Base-by-base conservation (phyloP, 2,329 filamentous ascomycete genomes). In the Chaetomiaceae sp. region DNA sequence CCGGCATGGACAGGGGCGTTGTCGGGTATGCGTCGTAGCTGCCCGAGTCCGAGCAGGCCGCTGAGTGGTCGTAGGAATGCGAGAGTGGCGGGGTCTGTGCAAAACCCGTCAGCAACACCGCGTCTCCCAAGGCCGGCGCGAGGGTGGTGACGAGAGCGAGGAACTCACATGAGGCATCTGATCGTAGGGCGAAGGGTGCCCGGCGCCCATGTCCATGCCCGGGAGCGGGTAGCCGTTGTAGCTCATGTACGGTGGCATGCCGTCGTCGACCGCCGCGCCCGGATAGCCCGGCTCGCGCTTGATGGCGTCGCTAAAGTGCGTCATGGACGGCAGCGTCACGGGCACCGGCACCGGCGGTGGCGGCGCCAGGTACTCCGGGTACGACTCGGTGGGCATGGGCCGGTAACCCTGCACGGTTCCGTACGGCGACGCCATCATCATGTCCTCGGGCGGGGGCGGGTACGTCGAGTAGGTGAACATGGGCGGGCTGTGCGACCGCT, bases 61-160 rank as follows among this genome's bases (percentile, higher is more conserved):
- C 73, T 48, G 84, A 88, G 67, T 83, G 80, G 64, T 88, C 84
- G 69, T 84, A 88, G 25, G 83, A 86, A 68, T 87, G 85, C 64
- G 85, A 87, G 63, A 90, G 81, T 66, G 87, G 84, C 72, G 87
- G 87, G 70, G 87, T 90, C 87, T 91, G 73, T 64, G 61, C 55
- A 51, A 40, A 22, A 27, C 68, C 69, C 69, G 73, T 80, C 75
- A 79, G 78, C 75, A 74, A 7, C 27, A 72, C 68, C 55, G 55
- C 55, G 12, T 17, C 29, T 19, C 29, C 11, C 19, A 45, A 51
- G 38, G 36, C 31, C 8, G 67, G 66, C 73, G 74, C 65, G 45
- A 9, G 20, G 33, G 31, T 31, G 43, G 7, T 3, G 69, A 75
- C 69, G 54, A 47, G 43, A 69, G 75, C 69, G 73, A 73, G 39